Evolutionary conservation across 2,329 filamentous ascomycete genomes (phyloP), one percentile per base, ranked within the genome.

Genomic region (Aspergillus phoenicis): DNA sequence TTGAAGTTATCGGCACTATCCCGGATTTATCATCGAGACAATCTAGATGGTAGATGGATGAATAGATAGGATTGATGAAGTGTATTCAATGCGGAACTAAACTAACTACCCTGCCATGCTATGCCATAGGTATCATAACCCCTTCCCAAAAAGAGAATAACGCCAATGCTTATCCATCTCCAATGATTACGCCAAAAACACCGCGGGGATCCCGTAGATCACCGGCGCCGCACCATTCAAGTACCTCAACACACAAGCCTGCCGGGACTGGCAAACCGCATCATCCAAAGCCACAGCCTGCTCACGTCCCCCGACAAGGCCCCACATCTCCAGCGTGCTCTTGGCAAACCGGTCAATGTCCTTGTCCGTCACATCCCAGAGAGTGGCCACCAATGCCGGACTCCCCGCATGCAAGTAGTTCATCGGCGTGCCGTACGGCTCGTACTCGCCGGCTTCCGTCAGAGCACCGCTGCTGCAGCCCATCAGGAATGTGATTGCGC

Each of bases 281-380:
- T 94, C 88, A n/a, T 91, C 89, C 62, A 98, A 79, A 57, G 84
- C 89, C 60, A 81, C 77, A 17, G 41, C 66, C 56, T 54, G 64
- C 33, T 65, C 71, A 75, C 60, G 83, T 83, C 75, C 83, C 83
- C 75, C 68, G 68, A 90, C 80, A 6, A 99, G 75, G 0, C 95
- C 95, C 95, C 95, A 99, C 69, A 89, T 84, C 73, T 95, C 90
- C 73, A 97, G 90, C 2, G 90, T 82, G 26, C 85, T 83, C 36
- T 89, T 87, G 0, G 93, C 91, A 75, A 97, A 96, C 17, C 93
- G 90, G 79, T 99, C 96, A 74, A 97, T 97, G 75, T 99, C 95
- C 70, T 91, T 91, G 75, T 99, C 95, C 8, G 95, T 99, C 53
- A 99, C 95, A 76, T 99, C 95, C 95, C 95, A 99, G 39, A 99